Evolutionary conservation across 139 green algal species (phyloP).

Genomic region (Edaphochlamys debaryana): DNA sequence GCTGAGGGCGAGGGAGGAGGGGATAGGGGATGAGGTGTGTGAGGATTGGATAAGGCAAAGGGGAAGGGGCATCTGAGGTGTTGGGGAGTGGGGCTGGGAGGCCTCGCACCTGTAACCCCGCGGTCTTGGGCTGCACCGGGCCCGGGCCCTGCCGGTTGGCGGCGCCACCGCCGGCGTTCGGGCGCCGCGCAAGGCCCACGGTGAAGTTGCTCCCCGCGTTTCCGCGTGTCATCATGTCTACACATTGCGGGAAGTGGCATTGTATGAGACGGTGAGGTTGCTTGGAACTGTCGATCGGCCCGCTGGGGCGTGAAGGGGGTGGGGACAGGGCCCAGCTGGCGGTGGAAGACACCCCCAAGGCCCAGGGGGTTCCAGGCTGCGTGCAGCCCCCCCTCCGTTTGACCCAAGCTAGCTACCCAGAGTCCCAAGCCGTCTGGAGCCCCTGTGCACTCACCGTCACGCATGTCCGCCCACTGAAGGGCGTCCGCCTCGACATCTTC

Average conservation of each 20-base stretch:
- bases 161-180: constrained; percentile 47
- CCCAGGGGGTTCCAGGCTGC: too few species aligned
- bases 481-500: constrained; percentile 70
- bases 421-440: too few species aligned
- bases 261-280: too few species aligned
- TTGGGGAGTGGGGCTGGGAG: too few species aligned
- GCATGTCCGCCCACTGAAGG: constrained; percentile 80
- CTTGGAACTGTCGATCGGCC: too few species aligned
- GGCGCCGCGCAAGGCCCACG: constrained; percentile 18
- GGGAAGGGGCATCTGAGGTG: background rate
- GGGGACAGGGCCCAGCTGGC: too few species aligned
- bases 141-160: constrained; percentile 14
- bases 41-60: background rate
- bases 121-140: constrained; percentile 60
- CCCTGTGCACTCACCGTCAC: too few species aligned
- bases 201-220: background rate
- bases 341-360: too few species aligned
- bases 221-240: constrained; percentile 12
- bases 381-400: too few species aligned
- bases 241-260: too few species aligned
- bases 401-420: too few species aligned
- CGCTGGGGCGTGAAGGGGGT: too few species aligned
- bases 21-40: background rate
- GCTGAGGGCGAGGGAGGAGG: constrained; percentile 52
- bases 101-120: constrained; percentile 51